Evolutionary conservation across 73 alveolate species (phyloP).

Genomic region (Paramecium sexaurelia): DNA sequence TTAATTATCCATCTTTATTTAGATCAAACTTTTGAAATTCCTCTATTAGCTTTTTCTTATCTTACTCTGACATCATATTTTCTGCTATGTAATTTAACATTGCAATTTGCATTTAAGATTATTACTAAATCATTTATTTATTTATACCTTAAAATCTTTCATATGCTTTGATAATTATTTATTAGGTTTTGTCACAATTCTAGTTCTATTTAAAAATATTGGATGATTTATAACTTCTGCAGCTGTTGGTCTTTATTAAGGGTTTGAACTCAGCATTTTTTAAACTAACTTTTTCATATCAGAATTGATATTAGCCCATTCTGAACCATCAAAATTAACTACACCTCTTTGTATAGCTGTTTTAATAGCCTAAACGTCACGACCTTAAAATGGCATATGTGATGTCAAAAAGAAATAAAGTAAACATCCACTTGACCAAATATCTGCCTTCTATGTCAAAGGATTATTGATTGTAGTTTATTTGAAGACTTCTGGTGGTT

Average conservation of each 20-base stretch:
- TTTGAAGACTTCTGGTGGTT: conserved; percentile 31
- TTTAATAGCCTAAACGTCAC: neutral
- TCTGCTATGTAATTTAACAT: conserved; percentile 4
- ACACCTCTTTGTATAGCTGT: conserved; percentile 19
- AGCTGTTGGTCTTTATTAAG: conserved; percentile 29
- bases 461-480: no score
- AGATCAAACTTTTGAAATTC: conserved; percentile 27
- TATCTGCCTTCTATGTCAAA: neutral
- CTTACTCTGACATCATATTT: conserved; percentile 35
- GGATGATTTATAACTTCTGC: conserved; percentile 10
- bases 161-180: neutral
- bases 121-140: neutral
- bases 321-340: neutral
- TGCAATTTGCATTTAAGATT: neutral
- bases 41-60: neutral
- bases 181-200: neutral
- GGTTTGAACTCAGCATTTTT: neutral
- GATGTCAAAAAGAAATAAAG: conserved; percentile 24
- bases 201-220: neutral
- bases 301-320: neutral
- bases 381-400: conserved; percentile 33
- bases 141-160: neutral
- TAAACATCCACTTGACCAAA: conserved; percentile 56
- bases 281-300: neutral
- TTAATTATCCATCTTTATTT: conserved; percentile 30